Percentiles rank a stretch among this genome's conserved stretches.
phyloP scores from a whole-genome alignment of 495 filamentous ascomycete genomes.

The Aspergillus baeticus region DNA sequence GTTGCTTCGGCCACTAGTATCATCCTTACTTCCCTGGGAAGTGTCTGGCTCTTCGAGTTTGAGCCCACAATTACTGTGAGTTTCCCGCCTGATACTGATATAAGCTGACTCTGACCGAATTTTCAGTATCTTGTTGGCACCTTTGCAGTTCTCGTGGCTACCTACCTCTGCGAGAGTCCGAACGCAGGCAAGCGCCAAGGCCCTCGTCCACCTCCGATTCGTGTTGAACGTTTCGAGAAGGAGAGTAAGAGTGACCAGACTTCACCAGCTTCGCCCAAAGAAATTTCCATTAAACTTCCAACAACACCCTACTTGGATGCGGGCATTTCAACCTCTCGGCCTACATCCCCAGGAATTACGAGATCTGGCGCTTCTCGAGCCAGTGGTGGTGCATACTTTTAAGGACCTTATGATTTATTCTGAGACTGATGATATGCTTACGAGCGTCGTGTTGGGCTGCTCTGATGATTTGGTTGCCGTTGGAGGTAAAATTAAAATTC shows the following conservation, averaged over 20 bases:
- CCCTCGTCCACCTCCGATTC: slow-evolving; percentile 68
- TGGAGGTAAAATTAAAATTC: slow-evolving; percentile 20
- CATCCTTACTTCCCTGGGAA: slow-evolving; percentile 77
- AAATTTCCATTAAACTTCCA: slow-evolving; percentile 53
- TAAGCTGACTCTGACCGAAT: slow-evolving; percentile 18
- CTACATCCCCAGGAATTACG: slow-evolving; percentile 60
- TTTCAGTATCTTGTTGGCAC: slow-evolving; percentile 81
- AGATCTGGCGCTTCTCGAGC: slow-evolving; percentile 42
- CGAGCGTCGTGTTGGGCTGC: slow-evolving; percentile 5
- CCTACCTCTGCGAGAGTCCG: slow-evolving; percentile 74
- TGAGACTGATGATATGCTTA: slow-evolving; percentile 20
- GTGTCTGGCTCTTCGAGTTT: slow-evolving; percentile 82
- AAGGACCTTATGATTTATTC: slow-evolving; percentile 28
- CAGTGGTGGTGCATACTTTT: slow-evolving; percentile 32
- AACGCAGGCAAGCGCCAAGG: slow-evolving; percentile 40
- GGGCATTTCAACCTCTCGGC: slow-evolving; percentile 62
- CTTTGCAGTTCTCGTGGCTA: slow-evolving; percentile 71
- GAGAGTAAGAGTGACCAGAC: slow-evolving; percentile 42
- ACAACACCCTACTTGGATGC: slow-evolving; percentile 53
- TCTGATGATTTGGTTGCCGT: slow-evolving; percentile 9
- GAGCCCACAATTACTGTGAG: slow-evolving; percentile 68
- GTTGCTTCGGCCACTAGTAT: slow-evolving; percentile 91
- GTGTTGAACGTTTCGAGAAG: slow-evolving; percentile 75
- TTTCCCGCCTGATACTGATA: slow-evolving; percentile 20
- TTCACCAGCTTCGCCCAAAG: slow-evolving; percentile 44